Conservation (phyloP, 73 alveolate genomes). For the Symbiodinium natans region DNA sequence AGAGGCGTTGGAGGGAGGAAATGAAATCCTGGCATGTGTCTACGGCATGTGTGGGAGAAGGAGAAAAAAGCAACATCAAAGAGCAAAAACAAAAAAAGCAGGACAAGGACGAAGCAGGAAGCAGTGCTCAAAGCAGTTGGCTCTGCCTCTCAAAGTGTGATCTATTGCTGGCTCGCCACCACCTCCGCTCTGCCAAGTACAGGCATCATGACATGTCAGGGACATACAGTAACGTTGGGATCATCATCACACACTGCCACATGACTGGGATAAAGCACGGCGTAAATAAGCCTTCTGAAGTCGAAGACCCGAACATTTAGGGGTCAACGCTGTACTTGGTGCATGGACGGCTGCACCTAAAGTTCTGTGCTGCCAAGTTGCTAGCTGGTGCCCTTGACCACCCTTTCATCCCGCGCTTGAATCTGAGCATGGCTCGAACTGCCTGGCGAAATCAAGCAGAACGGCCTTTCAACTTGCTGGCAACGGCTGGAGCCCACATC, state of each 20-base stretch:
- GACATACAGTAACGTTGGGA: too few relatives aligned
- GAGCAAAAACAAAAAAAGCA: not conserved
- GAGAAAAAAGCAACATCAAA: not conserved
- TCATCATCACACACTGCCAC: too few relatives aligned
- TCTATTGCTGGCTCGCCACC: slow-evolving; percentile 24
- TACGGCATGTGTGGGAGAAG: not conserved
- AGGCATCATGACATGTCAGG: too few relatives aligned
- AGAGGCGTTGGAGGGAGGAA: slow-evolving; percentile 66
- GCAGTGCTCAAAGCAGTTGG: not conserved
- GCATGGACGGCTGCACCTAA: too few relatives aligned
- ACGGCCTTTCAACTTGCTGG: too few relatives aligned
- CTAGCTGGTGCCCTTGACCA: slow-evolving; percentile 33
- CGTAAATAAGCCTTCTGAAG: too few relatives aligned
- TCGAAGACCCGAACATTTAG: too few relatives aligned
- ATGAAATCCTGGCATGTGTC: slow-evolving; percentile 31
- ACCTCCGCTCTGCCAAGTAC: slow-evolving; percentile 33
- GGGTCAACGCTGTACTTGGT: too few relatives aligned
- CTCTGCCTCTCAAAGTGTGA: slow-evolving; percentile 73
- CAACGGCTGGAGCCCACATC: too few relatives aligned
- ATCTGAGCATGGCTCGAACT: slow-evolving; percentile 74
- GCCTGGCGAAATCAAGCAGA: slow-evolving; percentile 11
- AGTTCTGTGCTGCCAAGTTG: not conserved
- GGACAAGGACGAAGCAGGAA: not conserved
- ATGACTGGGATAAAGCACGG: too few relatives aligned
- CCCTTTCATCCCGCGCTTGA: slow-evolving; percentile 37